A percentile compares a stretch with the other conserved stretches of the same genome.
These are phyloP conservation scores for Protomyces inouyei DNA, from an alignment of 1,139 yeast genomes.

Conservation along the genomic window DNA sequence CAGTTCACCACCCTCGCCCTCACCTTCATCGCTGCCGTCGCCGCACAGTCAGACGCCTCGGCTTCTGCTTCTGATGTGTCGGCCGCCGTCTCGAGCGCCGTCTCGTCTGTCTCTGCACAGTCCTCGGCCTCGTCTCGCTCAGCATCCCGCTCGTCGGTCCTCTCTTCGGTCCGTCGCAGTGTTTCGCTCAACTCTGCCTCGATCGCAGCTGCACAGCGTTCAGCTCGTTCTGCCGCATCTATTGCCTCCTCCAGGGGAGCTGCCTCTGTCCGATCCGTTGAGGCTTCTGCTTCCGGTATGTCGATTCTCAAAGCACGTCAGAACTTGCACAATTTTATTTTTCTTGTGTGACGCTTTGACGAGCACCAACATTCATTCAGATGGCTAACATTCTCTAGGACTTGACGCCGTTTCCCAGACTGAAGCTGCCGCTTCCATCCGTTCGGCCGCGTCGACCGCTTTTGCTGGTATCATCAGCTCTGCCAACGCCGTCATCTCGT, in stretches of 20 bases:
- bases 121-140: constrained; percentile 10
- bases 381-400: background rate
- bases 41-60: constrained; percentile 13
- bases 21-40: constrained; percentile 19
- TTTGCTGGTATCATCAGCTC: constrained; percentile 19
- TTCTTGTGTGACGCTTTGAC: background rate
- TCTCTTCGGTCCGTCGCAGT: constrained; percentile 9
- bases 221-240: constrained; percentile 4
- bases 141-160: constrained; percentile 7
- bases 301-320: too few species aligned
- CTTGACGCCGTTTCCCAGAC: constrained; percentile 18
- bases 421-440: constrained; percentile 12
- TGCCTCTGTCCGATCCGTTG: constrained; percentile 5
- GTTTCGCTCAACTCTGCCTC: constrained; percentile 18
- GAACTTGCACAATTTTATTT: background rate
- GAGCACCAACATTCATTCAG: background rate
- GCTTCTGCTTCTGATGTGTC: background rate
- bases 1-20: constrained; percentile 23
- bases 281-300: constrained; percentile 22
- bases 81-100: constrained; percentile 6
- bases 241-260: constrained; percentile 6
- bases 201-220: constrained; percentile 8
- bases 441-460: constrained; percentile 23
- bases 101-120: background rate
- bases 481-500: constrained; percentile 12